Base-by-base conservation (phyloP, 768 basidiomycete genomes). In the Lyophyllum shimeji region DNA sequence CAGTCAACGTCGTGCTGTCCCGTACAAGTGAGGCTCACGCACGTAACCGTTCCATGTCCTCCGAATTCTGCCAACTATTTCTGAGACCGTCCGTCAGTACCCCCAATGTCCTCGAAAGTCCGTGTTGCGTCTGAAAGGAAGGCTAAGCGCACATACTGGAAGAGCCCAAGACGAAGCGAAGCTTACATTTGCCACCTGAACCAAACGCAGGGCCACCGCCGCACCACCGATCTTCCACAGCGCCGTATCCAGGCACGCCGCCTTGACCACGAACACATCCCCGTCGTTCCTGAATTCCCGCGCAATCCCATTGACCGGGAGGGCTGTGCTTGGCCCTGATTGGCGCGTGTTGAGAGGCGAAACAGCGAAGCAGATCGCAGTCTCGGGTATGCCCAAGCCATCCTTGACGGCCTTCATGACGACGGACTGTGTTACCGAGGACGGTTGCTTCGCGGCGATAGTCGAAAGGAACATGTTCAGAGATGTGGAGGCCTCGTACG, bases 1-100 rank as follows among this genome's bases (percentile, higher is more conserved):
- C 18, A 44, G 37, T 23, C 18, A 23, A 46, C 21, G 56, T 48
- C n/a, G n/a, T 5, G 49, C 18, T 34, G 37, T 1, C 44, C 40
- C 34, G 5, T 13, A 44, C 13, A 42, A n/a, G 12, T 39, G n/a
- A 3, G 29, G 27, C 50, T 39, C 12, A 77, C 88, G 64, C 62
- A 94, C 93, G 84, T 52, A 94, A 72, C 31, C 87, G 78, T 66
- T 96, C 95, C 87, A 95, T 93, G 62, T 97, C 95, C 66, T 95
- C 95, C 33, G 91, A 95, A 64, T 93, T 93, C 63, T 91, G 84
- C 95, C 95, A 98, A 62, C 84, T 90, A 61, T 89, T 87, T 60
- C 83, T 83, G 44, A 97, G 68, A 2, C 89, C 83, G 62, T 95
- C 93, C 8, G 83, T 80, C 20, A 96, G 69, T 24, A 95, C 82